Percentiles rank a stretch among this genome's conserved stretches.
phyloP scores from a whole-genome alignment of 805 yeast species.

The Myxozyma sirexii region DNA sequence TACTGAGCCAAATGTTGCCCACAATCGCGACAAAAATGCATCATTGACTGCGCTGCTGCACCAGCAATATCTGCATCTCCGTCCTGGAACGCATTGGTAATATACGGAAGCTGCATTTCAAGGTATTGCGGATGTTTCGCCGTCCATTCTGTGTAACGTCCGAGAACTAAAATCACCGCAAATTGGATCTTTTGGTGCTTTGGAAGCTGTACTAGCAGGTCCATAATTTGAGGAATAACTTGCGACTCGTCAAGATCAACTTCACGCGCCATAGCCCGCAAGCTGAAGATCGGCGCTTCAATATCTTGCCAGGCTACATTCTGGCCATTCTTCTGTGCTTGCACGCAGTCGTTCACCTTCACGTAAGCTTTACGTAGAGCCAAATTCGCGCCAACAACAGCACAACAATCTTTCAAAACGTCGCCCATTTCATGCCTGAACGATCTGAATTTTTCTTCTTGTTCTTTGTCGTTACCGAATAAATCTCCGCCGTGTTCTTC shows the following conservation, averaged over 20 bases:
- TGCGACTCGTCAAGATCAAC: constrained; percentile 66
- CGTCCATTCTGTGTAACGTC: constrained; percentile 97
- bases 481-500: constrained; percentile 48
- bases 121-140: constrained; percentile 78
- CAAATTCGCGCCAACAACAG: constrained; percentile 74
- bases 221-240: constrained; percentile 77
- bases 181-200: constrained; percentile 85
- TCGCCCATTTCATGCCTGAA: constrained; percentile 98
- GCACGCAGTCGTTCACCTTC: constrained; percentile 51
- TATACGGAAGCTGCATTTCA: constrained; percentile 81
- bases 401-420: constrained; percentile 93
- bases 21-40: constrained; percentile 94
- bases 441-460: constrained; percentile 88
- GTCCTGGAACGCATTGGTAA: constrained; percentile 69
- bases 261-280: constrained; percentile 94
- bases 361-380: constrained; percentile 73
- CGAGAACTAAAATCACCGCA: constrained; percentile 89
- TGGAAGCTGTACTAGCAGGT: constrained; percentile 66
- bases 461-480: constrained; percentile 72
- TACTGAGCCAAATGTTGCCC: constrained; percentile 57
- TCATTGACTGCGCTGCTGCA: constrained; percentile 91
- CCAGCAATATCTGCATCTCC: constrained; percentile 56
- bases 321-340: constrained; percentile 44
- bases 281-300: constrained; percentile 86
- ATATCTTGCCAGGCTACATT: constrained; percentile 73